These are phyloP conservation scores for Spiromastix sp. DNA, from an alignment of 2,329 filamentous ascomycete species.

Conservation along the genomic window DNA sequence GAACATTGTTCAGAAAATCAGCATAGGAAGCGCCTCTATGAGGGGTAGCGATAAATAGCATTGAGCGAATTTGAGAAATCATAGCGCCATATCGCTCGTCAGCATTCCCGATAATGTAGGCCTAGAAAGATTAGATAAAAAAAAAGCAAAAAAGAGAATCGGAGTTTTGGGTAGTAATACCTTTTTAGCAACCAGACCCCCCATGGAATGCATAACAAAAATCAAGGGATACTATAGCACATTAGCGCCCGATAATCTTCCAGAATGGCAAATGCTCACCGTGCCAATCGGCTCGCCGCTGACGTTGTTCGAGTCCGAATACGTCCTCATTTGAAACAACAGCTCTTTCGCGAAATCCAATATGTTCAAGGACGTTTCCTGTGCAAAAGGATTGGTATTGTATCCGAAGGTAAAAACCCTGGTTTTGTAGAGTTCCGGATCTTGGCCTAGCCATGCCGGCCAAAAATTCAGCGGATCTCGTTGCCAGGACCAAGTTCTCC, in stretches of 20 bases:
- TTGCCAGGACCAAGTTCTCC: constrained; percentile 31
- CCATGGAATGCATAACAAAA: constrained; percentile 39
- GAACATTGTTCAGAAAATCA: constrained; percentile 17
- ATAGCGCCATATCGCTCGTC: constrained; percentile 9
- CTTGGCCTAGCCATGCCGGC: constrained; percentile 29
- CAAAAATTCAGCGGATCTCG: constrained; percentile 25
- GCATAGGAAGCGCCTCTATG: constrained; percentile 19
- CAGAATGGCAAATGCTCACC: too few relatives aligned
- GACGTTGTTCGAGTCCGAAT: too few relatives aligned
- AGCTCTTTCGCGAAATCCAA: constrained; percentile 21
- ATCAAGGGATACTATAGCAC: constrained; percentile 34
- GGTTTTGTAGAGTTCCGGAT: constrained; percentile 11
- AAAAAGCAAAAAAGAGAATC: too few relatives aligned
- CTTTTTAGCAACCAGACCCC: constrained; percentile 27
- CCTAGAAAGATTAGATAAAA: too few relatives aligned
- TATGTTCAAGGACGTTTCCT: constrained; percentile 8
- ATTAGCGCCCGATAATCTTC: too few relatives aligned
- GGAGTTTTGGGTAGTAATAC: too few relatives aligned
- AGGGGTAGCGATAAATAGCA: constrained; percentile 22
- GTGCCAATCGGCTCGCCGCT: too few relatives aligned
- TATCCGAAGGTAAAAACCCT: constrained; percentile 19
- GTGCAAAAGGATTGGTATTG: constrained; percentile 10
- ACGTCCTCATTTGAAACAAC: constrained; percentile 17
- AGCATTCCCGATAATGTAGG: too few relatives aligned
- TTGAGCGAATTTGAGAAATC: constrained; percentile 8